These are phyloP conservation scores for Gentiana macrophylla DNA, from an alignment of 257 asterid genomes.

Conservation along the genomic window DNA sequence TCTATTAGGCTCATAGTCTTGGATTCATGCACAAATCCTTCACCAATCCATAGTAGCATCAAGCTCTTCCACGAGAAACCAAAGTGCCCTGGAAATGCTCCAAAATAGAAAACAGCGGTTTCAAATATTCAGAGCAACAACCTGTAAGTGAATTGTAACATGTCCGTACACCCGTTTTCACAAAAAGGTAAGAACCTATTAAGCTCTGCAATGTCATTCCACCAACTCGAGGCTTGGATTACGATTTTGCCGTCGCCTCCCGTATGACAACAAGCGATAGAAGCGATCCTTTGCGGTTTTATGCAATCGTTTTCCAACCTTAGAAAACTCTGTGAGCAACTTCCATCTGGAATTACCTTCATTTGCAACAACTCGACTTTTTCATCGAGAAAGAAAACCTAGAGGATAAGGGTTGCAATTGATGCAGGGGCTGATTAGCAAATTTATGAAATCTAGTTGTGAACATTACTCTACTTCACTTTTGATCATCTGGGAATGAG, in stretches of 20 bases:
- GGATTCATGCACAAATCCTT: background rate
- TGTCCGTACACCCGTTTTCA: background rate
- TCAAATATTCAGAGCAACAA: background rate
- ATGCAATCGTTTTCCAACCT: background rate
- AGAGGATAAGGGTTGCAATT: background rate
- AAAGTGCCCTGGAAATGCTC: background rate
- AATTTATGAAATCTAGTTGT: background rate
- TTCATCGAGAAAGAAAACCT: background rate
- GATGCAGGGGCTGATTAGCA: background rate
- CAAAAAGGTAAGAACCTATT: background rate
- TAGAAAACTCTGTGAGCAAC: background rate
- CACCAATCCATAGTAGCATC: background rate
- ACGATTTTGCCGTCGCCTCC: background rate
- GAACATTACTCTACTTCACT: background rate
- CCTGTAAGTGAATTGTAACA: background rate
- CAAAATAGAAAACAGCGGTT: background rate
- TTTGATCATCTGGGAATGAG: background rate
- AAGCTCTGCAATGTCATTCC: background rate
- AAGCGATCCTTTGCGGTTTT: background rate
- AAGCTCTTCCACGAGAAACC: background rate
- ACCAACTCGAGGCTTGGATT: background rate
- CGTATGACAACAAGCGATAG: constrained; percentile 4
- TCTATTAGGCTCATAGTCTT: no score
- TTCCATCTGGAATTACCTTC: background rate
- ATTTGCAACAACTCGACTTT: background rate